These are phyloP conservation scores for Pugionium dolabratum DNA, from an alignment of 345 rosid genomes.

Conservation along the genomic window DNA sequence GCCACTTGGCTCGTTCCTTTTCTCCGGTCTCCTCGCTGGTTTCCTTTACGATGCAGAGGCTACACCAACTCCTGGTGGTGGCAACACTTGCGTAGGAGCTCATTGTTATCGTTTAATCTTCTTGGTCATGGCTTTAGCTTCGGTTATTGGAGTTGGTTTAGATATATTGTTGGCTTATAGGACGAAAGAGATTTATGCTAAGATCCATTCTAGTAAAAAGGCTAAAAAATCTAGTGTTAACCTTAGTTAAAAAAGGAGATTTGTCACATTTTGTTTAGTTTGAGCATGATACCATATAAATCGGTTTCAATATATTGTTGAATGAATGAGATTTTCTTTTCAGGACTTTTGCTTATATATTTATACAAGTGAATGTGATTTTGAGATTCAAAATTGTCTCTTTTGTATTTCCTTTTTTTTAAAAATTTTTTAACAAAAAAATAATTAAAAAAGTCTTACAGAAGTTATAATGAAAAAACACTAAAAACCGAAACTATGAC, in stretches of 20 bases:
- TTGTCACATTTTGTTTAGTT: neutral
- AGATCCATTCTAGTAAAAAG: conserved; percentile 56
- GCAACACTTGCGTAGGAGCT: conserved; percentile 84
- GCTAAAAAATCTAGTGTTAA: conserved; percentile 39
- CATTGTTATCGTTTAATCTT: conserved; percentile 86
- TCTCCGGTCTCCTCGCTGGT: conserved; percentile 93
- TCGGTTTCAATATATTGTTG: conserved; percentile 21
- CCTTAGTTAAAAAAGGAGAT: conserved; percentile 21
- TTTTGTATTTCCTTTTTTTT: no score
- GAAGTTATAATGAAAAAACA: no score
- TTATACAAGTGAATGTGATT: conserved; percentile 2
- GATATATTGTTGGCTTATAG: conserved; percentile 62
- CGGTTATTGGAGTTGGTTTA: conserved; percentile 65
- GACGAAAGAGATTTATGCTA: conserved; percentile 61
- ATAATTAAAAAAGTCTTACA: no score
- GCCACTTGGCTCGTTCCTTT: conserved; percentile 89
- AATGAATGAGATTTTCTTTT: conserved; percentile 3
- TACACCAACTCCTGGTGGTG: conserved; percentile 68
- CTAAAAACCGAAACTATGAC: no score
- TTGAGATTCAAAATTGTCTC: no score
- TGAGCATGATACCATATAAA: conserved; percentile 31
- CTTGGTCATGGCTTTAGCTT: conserved; percentile 66
- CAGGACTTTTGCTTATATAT: neutral
- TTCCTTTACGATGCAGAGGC: conserved; percentile 78
- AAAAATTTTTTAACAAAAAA: no score